Conservation (phyloP, 345 rosid genomes). For the Hibiscus mutabilis region DNA sequence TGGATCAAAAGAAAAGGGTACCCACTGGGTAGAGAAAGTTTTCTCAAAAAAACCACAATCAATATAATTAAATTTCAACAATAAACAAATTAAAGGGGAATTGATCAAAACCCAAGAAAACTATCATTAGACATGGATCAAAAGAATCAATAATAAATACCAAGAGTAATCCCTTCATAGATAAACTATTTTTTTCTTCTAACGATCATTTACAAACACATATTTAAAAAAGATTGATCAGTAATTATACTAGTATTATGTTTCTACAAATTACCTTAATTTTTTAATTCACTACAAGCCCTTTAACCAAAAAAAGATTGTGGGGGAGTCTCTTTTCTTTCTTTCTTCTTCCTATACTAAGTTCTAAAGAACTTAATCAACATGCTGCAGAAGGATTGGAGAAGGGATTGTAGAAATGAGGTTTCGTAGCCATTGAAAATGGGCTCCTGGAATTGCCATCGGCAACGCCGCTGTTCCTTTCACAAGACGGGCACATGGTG, state of each 20-base stretch:
- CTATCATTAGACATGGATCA: slow-evolving; percentile 5
- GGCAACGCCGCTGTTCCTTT: slow-evolving; percentile 46
- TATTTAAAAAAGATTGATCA: slow-evolving; percentile 17
- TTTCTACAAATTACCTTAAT: slow-evolving; percentile 47
- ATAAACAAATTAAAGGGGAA: background rate
- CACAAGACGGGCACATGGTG: slow-evolving; percentile 77
- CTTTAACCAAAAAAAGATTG: slow-evolving; percentile 56
- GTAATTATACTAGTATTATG: slow-evolving; percentile 18
- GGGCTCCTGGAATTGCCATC: slow-evolving; percentile 31
- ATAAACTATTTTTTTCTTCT: slow-evolving; percentile 4
- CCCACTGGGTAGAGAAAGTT: no score
- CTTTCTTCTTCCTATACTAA: background rate
- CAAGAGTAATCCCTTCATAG: slow-evolving; percentile 25
- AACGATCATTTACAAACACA: slow-evolving; percentile 32
- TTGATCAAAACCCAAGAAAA: background rate
- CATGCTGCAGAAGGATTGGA: slow-evolving; percentile 84
- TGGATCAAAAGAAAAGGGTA: no score
- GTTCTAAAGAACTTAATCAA: slow-evolving; percentile 19
- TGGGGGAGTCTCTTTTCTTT: slow-evolving; percentile 4
- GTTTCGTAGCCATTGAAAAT: slow-evolving; percentile 47
- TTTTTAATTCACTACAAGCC: slow-evolving; percentile 39
- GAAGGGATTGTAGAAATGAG: slow-evolving; percentile 65
- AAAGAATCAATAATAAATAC: slow-evolving; percentile 21
- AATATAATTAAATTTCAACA: background rate
- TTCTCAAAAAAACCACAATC: no score